Percentiles rank a stretch among this genome's conserved stretches.
Conservation (phyloP, 192 early-diverging fungal species). For the Lunasporangiospora selenospora region DNA sequence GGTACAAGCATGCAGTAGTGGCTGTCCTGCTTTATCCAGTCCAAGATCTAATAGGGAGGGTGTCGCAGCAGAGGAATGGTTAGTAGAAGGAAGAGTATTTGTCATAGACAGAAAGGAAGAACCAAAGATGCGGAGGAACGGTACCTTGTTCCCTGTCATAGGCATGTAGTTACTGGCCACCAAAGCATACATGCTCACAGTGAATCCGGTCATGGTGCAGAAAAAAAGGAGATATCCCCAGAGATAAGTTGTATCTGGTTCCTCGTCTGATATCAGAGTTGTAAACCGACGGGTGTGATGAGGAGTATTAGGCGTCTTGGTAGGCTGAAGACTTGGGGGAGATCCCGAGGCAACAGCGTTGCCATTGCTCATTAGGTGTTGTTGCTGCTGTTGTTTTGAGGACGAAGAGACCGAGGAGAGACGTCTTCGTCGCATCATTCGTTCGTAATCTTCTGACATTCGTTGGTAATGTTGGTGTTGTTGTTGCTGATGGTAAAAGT, state of each 20-base stretch:
- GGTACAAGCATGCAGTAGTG: conserved; percentile 90
- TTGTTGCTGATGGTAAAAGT: background rate
- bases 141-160: conserved; percentile 66
- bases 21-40: conserved; percentile 75
- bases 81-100: background rate
- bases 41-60: conserved; percentile 52
- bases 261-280: conserved; percentile 58
- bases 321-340: background rate
- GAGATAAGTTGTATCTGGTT: conserved; percentile 71
- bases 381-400: conserved; percentile 12
- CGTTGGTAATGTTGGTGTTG: background rate
- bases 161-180: conserved; percentile 76
- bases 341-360: background rate
- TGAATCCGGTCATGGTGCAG: conserved; percentile 65
- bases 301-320: conserved; percentile 42
- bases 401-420: conserved; percentile 22
- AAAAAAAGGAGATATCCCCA: conserved; percentile 72
- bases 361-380: background rate
- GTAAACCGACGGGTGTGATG: conserved; percentile 64
- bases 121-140: background rate
- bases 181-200: conserved; percentile 67
- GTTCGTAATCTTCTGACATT: background rate
- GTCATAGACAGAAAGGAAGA: background rate
- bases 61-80: background rate
- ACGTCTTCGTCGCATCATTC: conserved; percentile 16